Evolutionary conservation across 768 basidiomycete genomes (phyloP), one percentile per base, ranked within the genome.

Genomic region (Phlebiopsis flavidoalba): DNA sequence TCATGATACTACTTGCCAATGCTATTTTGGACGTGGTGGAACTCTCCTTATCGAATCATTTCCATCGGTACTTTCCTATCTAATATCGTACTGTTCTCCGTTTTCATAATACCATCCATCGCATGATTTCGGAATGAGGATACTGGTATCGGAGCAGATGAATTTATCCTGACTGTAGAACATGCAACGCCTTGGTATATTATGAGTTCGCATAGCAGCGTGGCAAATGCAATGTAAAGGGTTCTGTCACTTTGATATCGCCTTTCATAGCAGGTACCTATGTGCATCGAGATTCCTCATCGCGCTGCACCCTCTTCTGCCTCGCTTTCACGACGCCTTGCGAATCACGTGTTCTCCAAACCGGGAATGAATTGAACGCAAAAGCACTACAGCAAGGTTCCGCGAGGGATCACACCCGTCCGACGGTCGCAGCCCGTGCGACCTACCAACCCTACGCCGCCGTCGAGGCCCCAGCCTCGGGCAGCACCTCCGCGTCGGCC

Each of bases 391-490:
- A 31, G 26, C 26, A 31, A 31, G 26, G 26, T 31, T 31, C 26
- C 26, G 26, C 26, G 26, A 31, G 6, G 26, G 26, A 31, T 31
- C 26, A 31, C 26, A 31, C 26, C n/a, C 26, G 26, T 31, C 26
- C 26, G 26, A 31, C 26, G 26, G 26, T 31, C 26, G 26, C 26
- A 31, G 26, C 26, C 26, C 26, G 26, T 31, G 26, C 26, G 26
- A 31, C 3, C 26, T 6, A 31, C 26, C 26, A 31, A 31, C 26
- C 26, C 40, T 43, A 43, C 17, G 40, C 40, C 40, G 17, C 40
- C 40, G 48, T 43, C 21, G 54, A 55, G 26, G 49, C 36, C n/a
- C 49, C 60, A 48, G 55, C 60, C 48, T 49, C 52, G 15, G 35
- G 31, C n/a, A n/a, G 31, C 7, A 17, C 35, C 52, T 35, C 52